Base-by-base conservation (phyloP, 2,329 filamentous ascomycete genomes). In the Aspergillus niger region DNA sequence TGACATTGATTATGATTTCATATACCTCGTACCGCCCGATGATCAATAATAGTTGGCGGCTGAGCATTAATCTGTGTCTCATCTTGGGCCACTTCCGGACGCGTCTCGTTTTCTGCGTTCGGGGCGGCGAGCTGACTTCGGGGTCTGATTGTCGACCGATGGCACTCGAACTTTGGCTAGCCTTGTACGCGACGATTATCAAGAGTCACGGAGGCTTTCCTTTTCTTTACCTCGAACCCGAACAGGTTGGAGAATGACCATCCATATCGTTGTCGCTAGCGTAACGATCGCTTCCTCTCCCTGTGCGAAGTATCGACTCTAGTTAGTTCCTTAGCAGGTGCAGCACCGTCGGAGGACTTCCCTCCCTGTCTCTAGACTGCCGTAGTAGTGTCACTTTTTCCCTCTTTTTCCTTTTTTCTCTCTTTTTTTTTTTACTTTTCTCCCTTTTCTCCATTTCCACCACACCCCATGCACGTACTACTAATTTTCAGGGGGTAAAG, bases 101-200 rank as follows among this genome's bases (percentile, higher is more conserved):
- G 59, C 59, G 39, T 62, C 54, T 55, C 39, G 56, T 62, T 50
- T 26, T 54, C 57, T 55, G 51, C 53, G 51, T 56, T 58, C 54
- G 50, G 53, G 32, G 50, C 41, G 47, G 26, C 26, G 47, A 30
- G 47, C 47, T 50, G 47, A 50, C 47, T 50, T 50, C 47, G 47
- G 47, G 47, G 47, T 39, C 47, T 56, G 26, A 48, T 32, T 49
- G 54, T 49, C 54, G 41, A 55, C 54, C 24, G 47, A 50, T 50
- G 47, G 47, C 47, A 8, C 47, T 50, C 26, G 47, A 50, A 50
- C 47, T 50, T 30, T 50, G n/a, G 24, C 47, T 50, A 49, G 44
- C 26, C 47, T 30, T 39, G 43, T 28, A 17, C 22, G 38, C 30
- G 26, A 47, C 52, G 57, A 48, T 53, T 41, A 43, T 58, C 57